Evolutionary conservation across 2,329 filamentous ascomycete genomes (phyloP), one percentile per base, ranked within the genome.

Genomic region (Eurotiales sp.): DNA sequence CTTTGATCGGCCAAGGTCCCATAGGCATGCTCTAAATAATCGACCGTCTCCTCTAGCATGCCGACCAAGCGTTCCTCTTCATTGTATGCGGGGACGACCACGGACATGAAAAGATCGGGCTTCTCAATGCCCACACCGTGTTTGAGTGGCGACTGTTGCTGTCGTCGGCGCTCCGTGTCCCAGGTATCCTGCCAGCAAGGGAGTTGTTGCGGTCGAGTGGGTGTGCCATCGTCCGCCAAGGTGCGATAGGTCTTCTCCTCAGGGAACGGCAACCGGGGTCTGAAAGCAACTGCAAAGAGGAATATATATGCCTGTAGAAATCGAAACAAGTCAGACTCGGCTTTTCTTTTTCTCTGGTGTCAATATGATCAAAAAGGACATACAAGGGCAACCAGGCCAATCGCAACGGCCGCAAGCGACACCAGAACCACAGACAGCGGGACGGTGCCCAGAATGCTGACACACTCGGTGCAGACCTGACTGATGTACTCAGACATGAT

Each of bases 81-180:
- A 60, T 99, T 99, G 78, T 90, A 99, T 8, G 93, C 93, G 0
- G 93, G 93, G 39, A 99, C 86, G 0, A 99, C 90, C 7, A 97
- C 84, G 49, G 88, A 93, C 76, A 99, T 84, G 66, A 87, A 87
- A n/a, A 96, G 72, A 56, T 91, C 84, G 12, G 90, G 81, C 2
- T 85, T 79, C 57, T 90, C 86, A 12, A 54, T 45, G 12, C 6
- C 58, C 59, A 74, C 74, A 43, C 76, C 70, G 12, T 23, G 21
- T 17, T 30, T 39, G 23, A 39, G 45, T 10, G 48, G 25, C 19
- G 37, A 29, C 21, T 48, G n/a, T n/a, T n/a, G n/a, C n/a, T n/a
- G n/a, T n/a, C n/a, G 40, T 62, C 75, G 80, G 64, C 79, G 81
- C 68, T 81, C 82, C 44, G 77, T 78, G 27, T 84, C 79, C 80